Conservation (phyloP, 1,284 basidiomycete genomes). For the Austroboletus niveus region DNA sequence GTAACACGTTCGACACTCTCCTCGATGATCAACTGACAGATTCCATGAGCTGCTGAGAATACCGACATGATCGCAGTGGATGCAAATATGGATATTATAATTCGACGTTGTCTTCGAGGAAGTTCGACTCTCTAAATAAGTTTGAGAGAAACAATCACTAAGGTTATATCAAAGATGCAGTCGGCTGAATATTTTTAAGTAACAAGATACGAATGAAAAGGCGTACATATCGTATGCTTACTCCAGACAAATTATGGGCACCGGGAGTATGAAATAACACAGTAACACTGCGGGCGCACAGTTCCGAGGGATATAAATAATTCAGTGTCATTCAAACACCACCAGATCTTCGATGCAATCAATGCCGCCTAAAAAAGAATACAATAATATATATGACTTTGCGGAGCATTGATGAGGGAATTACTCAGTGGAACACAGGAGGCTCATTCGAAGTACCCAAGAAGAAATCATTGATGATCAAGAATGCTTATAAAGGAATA, state of each 20-base stretch:
- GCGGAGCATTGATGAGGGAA: background rate
- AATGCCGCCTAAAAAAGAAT: background rate
- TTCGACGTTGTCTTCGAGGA: conserved; percentile 1
- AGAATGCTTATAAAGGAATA: background rate
- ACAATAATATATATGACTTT: background rate
- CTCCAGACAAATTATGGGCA: background rate
- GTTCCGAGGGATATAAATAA: background rate
- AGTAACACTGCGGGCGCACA: background rate
- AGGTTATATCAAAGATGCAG: background rate
- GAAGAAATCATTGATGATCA: background rate
- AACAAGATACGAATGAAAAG: background rate
- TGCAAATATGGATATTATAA: conserved; percentile 2
- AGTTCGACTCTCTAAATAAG: conserved; percentile 5
- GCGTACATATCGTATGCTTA: background rate
- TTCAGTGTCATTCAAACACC: background rate
- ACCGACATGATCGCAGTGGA: background rate
- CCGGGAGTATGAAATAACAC: background rate
- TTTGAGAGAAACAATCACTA: background rate
- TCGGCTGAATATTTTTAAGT: background rate
- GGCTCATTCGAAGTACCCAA: conserved; percentile 5
- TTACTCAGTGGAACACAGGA: conserved; percentile 1
- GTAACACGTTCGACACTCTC: background rate
- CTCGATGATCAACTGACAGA: background rate
- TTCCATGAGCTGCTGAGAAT: background rate
- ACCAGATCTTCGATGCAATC: background rate